Base-by-base conservation (phyloP, 768 basidiomycete genomes). In the Boletellus ananas region DNA sequence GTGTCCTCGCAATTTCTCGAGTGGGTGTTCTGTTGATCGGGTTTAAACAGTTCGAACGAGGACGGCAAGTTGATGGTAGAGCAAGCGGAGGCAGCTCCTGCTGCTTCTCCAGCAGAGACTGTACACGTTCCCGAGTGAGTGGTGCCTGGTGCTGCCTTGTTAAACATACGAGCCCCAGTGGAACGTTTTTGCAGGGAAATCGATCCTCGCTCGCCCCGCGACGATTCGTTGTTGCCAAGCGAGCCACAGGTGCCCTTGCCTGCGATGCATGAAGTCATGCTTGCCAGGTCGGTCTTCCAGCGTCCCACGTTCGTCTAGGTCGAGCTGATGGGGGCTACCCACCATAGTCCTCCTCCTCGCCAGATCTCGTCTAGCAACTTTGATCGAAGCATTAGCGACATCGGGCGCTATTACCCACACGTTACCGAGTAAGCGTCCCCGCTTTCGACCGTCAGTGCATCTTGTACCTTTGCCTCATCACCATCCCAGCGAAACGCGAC, bases 401-500 rank as follows among this genome's bases (percentile, higher is more conserved):
- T 44, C 12, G 55, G 37, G 0, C 47, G 33, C 11, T 64, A 48
- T 27, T 56, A 50, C 39, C 27, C 45, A 9, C 54, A 55, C 9
- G 13, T 39, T 21, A 44, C 39, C 23, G 64, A 71, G 71, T 71
- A 58, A 33, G 71, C n/a, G 10, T 33, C 11, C 12, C 16, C 6
- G 11, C 18, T 21, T 6, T 2, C 21, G 9, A 3, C 23, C 4
- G 23, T 25, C 18, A 12, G 18, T 10, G 3, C 14, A 34, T 11
- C 6, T 21, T 1, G 13, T 27, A 9, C 17, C n/a, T 21, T 25
- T 9, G 3, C 34, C 34, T 12, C 29, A 8, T 29, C 29, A 11
- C 9, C 17, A 11, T 36, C 8, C 13, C 50, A 84, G 83, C 54
- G 83, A 84, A 67, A 71, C 72, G 0, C 72, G 68, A 12, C 83